Evolutionary conservation across 2,329 filamentous ascomycete species (phyloP).

Genomic region (Apiospora marii): DNA sequence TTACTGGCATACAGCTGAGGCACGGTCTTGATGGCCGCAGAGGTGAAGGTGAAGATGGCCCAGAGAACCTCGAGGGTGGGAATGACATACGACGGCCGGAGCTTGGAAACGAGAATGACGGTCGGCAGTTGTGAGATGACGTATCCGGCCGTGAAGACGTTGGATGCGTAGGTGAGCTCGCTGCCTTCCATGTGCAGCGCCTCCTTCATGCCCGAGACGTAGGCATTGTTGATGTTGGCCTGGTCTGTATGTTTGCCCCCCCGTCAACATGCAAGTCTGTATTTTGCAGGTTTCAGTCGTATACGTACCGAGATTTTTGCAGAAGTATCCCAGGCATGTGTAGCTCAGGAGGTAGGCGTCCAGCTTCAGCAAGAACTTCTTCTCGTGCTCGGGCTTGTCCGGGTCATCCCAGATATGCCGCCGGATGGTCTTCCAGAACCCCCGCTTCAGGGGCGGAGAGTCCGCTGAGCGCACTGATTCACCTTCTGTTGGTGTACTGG

Average conservation of each 20-base stretch:
- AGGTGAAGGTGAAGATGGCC: constrained; percentile 7
- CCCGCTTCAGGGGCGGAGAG: background rate
- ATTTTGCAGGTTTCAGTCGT: background rate
- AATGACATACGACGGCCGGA: background rate
- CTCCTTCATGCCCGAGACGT: constrained; percentile 55
- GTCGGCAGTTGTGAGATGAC: constrained; percentile 38
- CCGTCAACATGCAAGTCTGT: too few species aligned
- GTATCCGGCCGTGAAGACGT: constrained; percentile 46
- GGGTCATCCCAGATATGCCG: constrained; percentile 55
- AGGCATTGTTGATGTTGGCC: constrained; percentile 51
- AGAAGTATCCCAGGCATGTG: constrained; percentile 46
- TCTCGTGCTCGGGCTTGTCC: constrained; percentile 50
- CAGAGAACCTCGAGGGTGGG: constrained; percentile 29
- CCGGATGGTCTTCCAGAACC: constrained; percentile 31
- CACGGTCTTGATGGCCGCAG: background rate
- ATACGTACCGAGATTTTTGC: background rate
- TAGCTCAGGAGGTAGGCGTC: constrained; percentile 50
- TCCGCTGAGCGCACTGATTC: background rate
- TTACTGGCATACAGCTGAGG: background rate
- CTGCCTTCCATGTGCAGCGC: constrained; percentile 49
- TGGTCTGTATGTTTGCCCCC: constrained; percentile 44
- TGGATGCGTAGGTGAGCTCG: constrained; percentile 42
- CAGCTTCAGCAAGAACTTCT: constrained; percentile 50
- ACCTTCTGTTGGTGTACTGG: background rate
- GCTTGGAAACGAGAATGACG: constrained; percentile 39